Evolutionary conservation across 768 basidiomycete species (phyloP).

Genomic region (Leccinellum albellum): DNA sequence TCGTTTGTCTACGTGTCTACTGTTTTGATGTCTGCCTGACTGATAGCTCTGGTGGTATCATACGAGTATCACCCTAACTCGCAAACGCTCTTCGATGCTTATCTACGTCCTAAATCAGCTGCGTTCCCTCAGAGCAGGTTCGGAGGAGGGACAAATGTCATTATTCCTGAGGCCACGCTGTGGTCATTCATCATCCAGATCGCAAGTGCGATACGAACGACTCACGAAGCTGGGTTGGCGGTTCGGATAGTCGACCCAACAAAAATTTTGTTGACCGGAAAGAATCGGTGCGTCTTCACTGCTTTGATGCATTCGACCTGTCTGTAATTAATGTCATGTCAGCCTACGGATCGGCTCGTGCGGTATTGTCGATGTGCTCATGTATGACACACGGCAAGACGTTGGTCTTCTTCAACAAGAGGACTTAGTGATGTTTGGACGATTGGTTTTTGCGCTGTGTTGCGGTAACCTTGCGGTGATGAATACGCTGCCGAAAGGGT

Average conservation of each 20-base stretch:
- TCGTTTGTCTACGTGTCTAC: slow-evolving; percentile 1
- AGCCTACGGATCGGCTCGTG: slow-evolving; percentile 87
- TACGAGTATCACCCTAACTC: slow-evolving; percentile 87
- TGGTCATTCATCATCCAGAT: slow-evolving; percentile 96
- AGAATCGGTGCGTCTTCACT: slow-evolving; percentile 61
- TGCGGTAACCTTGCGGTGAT: slow-evolving; percentile 62
- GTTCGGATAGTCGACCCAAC: slow-evolving; percentile 80
- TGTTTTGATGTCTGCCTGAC: slow-evolving; percentile 8
- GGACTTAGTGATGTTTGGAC: slow-evolving; percentile 83
- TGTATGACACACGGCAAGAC: slow-evolving; percentile 67
- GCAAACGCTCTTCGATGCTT: slow-evolving; percentile 73
- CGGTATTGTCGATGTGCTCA: slow-evolving; percentile 81
- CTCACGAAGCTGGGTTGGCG: slow-evolving; percentile 78
- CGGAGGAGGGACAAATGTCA: slow-evolving; percentile 24
- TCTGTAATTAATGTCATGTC: slow-evolving; percentile 2
- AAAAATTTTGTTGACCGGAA: slow-evolving; percentile 84
- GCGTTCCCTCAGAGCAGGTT: slow-evolving; percentile 35
- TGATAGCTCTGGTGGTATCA: slow-evolving; percentile 80
- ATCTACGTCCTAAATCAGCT: slow-evolving; percentile 58
- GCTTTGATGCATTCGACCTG: background rate
- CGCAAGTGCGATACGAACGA: slow-evolving; percentile 78
- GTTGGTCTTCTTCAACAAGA: slow-evolving; percentile 71
- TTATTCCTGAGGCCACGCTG: slow-evolving; percentile 72
- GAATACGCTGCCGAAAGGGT: slow-evolving; percentile 59
- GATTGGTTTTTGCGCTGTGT: slow-evolving; percentile 75